Percentiles rank a stretch among this genome's conserved stretches.
Evolutionary conservation across 805 yeast genomes (phyloP).

Genomic region (Diddensiella caesifluorescens): DNA sequence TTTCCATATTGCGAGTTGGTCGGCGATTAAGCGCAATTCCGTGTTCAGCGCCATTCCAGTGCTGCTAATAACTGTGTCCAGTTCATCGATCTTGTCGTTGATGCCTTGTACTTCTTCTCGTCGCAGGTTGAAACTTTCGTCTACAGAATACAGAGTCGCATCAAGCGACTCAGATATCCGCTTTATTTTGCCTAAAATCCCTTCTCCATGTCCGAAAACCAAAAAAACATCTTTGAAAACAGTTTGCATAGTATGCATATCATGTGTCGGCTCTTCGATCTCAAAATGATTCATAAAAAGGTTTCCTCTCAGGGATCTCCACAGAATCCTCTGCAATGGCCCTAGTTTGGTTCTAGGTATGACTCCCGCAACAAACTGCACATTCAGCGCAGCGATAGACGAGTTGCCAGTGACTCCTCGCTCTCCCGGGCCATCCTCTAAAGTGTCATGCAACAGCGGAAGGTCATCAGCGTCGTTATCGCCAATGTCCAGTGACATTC

Average conservation of each 20-base stretch:
- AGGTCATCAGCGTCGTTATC: slow-evolving; percentile 27
- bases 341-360: slow-evolving; percentile 65
- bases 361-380: slow-evolving; percentile 69
- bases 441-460: slow-evolving; percentile 31
- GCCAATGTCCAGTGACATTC: slow-evolving; percentile 24
- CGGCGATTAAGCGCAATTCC: slow-evolving; percentile 73
- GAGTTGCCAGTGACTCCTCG: slow-evolving; percentile 6
- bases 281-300: slow-evolving; percentile 71
- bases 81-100: slow-evolving; percentile 46
- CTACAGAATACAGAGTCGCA: slow-evolving; percentile 65
- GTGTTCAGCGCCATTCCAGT: slow-evolving; percentile 64
- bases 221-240: slow-evolving; percentile 78
- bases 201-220: slow-evolving; percentile 84
- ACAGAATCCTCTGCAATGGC: slow-evolving; percentile 73
- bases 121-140: slow-evolving; percentile 40
- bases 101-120: slow-evolving; percentile 35
- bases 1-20: slow-evolving; percentile 70
- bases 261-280: slow-evolving; percentile 60
- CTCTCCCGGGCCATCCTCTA: slow-evolving; percentile 15
- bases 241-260: slow-evolving; percentile 46
- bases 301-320: slow-evolving; percentile 94
- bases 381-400: slow-evolving; percentile 26
- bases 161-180: slow-evolving; percentile 86
- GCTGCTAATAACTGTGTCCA: slow-evolving; percentile 55
- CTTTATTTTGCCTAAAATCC: slow-evolving; percentile 62